These are phyloP conservation scores for Multifurca ochricompacta DNA, from an alignment of 768 basidiomycete species.

Conservation along the genomic window DNA sequence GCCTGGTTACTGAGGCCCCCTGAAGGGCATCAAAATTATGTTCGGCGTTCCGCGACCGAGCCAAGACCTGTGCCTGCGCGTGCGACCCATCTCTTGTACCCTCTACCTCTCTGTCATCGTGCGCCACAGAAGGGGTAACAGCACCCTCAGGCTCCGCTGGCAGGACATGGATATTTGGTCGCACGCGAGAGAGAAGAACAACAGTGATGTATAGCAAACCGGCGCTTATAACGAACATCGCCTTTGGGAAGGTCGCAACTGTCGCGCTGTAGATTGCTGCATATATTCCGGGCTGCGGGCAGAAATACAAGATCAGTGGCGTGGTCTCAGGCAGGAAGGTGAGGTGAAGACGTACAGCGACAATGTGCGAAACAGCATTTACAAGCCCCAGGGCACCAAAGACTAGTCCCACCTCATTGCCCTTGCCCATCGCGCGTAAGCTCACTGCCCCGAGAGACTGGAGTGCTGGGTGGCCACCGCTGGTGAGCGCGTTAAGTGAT, in stretches of 20 bases:
- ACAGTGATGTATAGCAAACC: conserved; percentile 16
- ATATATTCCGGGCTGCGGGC: conserved; percentile 19
- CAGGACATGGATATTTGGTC: conserved; percentile 18
- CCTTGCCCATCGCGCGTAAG: conserved; percentile 21
- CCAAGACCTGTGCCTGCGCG: background rate
- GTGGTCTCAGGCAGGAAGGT: background rate
- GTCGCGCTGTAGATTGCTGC: conserved; percentile 18
- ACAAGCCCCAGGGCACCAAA: conserved; percentile 21
- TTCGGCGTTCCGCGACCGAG: background rate
- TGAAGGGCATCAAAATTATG: background rate
- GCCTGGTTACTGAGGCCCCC: background rate
- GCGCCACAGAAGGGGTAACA: background rate
- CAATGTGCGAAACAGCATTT: conserved; percentile 19
- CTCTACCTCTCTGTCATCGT: background rate
- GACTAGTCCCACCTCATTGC: conserved; percentile 19
- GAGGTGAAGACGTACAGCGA: conserved; percentile 13
- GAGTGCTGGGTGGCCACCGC: conserved; percentile 20
- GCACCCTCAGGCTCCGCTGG: conserved; percentile 3
- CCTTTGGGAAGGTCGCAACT: conserved; percentile 18
- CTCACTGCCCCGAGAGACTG: conserved; percentile 22
- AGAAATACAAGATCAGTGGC: background rate
- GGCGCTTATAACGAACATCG: conserved; percentile 18
- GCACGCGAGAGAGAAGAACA: conserved; percentile 15
- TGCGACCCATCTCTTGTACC: background rate
- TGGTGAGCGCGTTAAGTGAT: conserved; percentile 19